Conservation (phyloP, 1,139 yeast genomes). For the Pichia sp. region DNA sequence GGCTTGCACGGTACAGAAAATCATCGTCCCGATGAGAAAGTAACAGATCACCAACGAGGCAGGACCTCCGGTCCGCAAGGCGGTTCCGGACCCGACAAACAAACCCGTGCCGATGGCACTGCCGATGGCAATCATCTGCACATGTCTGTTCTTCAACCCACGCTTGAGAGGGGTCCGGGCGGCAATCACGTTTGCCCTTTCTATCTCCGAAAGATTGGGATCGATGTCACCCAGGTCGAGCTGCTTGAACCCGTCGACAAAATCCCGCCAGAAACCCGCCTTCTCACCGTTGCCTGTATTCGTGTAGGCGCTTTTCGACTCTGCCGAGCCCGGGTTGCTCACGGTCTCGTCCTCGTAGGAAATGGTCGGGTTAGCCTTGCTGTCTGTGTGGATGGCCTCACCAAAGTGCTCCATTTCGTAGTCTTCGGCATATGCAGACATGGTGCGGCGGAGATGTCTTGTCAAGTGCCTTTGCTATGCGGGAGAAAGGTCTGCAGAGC, state of each 20-base stretch:
- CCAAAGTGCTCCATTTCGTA: conserved; percentile 1
- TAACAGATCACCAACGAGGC: conserved; percentile 55
- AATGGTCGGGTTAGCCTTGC: background rate
- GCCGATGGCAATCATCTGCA: conserved; percentile 81
- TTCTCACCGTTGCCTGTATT: conserved; percentile 20
- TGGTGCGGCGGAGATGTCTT: background rate
- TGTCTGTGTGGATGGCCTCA: background rate
- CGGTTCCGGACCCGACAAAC: conserved; percentile 58
- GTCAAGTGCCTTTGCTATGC: background rate
- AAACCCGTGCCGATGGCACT: conserved; percentile 72
- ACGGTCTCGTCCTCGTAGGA: background rate
- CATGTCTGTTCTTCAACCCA: conserved; percentile 54
- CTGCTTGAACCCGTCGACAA: conserved; percentile 19
- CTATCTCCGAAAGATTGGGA: conserved; percentile 31
- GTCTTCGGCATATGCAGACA: background rate
- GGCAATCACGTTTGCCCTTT: conserved; percentile 59
- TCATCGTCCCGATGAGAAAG: conserved; percentile 40
- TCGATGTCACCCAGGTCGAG: conserved; percentile 19
- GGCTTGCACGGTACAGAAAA: conserved; percentile 64
- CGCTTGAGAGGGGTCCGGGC: conserved; percentile 62
- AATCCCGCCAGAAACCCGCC: conserved; percentile 13
- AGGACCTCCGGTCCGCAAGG: conserved; percentile 62
- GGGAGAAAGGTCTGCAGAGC: background rate
- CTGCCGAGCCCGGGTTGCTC: conserved; percentile 3
- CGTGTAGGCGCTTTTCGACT: conserved; percentile 5